Conservation (phyloP, 1,284 basidiomycete genomes). For the Cerioporus squamosus region DNA sequence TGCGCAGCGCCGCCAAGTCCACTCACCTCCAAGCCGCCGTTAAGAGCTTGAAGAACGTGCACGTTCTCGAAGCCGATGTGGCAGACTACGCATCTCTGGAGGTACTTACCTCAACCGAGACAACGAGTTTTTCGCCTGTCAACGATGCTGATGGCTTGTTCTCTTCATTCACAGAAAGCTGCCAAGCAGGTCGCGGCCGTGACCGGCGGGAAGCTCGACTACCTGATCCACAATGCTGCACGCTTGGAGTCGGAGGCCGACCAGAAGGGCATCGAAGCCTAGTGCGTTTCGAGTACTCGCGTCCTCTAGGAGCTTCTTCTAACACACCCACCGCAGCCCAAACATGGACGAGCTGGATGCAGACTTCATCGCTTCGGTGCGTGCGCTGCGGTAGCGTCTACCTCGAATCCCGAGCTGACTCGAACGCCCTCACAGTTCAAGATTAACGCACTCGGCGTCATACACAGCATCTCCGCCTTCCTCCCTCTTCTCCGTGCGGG, state of each 20-base stretch:
- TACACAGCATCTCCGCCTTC: constrained; percentile 42
- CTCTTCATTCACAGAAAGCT: constrained; percentile 3
- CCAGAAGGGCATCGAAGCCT: constrained; percentile 4
- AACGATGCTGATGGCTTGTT: no score
- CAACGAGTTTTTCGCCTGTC: background rate
- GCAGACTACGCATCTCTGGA: constrained; percentile 25
- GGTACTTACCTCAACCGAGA: constrained; percentile 10
- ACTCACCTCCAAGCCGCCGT: constrained; percentile 17
- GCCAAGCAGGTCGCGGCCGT: background rate
- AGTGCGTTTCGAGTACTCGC: background rate
- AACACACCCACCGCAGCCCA: background rate
- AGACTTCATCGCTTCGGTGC: constrained; percentile 18
- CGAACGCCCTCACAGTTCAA: constrained; percentile 27
- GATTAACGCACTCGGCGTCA: constrained; percentile 42
- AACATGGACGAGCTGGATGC: constrained; percentile 20
- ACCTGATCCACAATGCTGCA: constrained; percentile 18
- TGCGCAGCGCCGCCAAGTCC: constrained; percentile 26
- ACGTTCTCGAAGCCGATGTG: constrained; percentile 32
- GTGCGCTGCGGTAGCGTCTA: background rate
- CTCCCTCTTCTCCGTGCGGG: constrained; percentile 43
- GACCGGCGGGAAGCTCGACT: constrained; percentile 11
- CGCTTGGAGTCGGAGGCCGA: background rate
- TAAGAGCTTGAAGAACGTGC: constrained; percentile 28
- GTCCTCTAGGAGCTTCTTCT: background rate
- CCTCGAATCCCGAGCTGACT: background rate